These are phyloP conservation scores for Tulasnella sp. DNA, from an alignment of 768 basidiomycete species.

Conservation along the genomic window DNA sequence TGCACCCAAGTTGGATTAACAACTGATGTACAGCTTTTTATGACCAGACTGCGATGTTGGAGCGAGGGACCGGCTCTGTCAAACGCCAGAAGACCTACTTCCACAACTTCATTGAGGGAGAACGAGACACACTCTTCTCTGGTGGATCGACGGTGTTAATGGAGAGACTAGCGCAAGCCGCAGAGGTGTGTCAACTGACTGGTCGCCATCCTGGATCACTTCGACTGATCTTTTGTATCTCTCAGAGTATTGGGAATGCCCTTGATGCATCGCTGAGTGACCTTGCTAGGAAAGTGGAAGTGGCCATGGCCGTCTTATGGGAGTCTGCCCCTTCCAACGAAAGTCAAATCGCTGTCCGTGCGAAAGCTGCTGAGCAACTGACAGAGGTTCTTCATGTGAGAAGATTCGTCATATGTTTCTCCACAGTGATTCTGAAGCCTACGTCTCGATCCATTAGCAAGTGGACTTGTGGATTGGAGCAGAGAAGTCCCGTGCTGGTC, in stretches of 20 bases:
- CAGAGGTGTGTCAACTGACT: constrained; percentile 26
- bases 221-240: not conserved
- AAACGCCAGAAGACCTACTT: constrained; percentile 51
- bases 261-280: constrained; percentile 38
- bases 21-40: not conserved
- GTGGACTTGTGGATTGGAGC: constrained; percentile 38
- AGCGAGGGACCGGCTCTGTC: constrained; percentile 46
- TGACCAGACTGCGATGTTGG: constrained; percentile 39
- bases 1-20: too few relatives aligned
- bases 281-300: constrained; percentile 49
- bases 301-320: constrained; percentile 50
- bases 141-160: constrained; percentile 43
- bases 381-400: constrained; percentile 28
- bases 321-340: constrained; percentile 30
- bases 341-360: constrained; percentile 34
- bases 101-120: constrained; percentile 34
- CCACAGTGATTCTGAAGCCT: not conserved
- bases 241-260: constrained; percentile 35
- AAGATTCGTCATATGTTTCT: constrained; percentile 26
- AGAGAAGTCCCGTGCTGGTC: constrained; percentile 25
- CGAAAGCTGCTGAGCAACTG: constrained; percentile 31
- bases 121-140: constrained; percentile 43
- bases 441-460: constrained; percentile 26
- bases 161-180: constrained; percentile 36
- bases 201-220: too few relatives aligned